phyloP scores from a whole-genome alignment of 345 rosid genomes.

The Rubroshorea leprosula region DNA sequence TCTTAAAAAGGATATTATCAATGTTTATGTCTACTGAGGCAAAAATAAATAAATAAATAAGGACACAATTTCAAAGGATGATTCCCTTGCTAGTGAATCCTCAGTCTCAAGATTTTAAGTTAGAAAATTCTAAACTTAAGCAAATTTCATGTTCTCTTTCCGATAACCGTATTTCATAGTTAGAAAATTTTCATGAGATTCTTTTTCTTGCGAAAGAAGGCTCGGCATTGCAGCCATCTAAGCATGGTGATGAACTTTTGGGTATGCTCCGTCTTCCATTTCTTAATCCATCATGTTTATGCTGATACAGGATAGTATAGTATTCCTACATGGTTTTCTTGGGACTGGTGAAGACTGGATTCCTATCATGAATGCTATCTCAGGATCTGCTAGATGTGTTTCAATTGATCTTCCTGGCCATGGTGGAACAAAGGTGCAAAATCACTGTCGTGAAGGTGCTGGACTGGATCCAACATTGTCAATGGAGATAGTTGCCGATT shows the following conservation, averaged over 20 bases:
- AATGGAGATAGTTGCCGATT: constrained; percentile 43
- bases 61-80: background rate
- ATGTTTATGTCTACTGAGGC: background rate
- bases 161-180: background rate
- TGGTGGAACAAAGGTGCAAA: constrained; percentile 53
- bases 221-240: too few species aligned
- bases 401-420: constrained; percentile 91
- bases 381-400: constrained; percentile 75
- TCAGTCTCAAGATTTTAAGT: too few species aligned
- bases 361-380: constrained; percentile 67
- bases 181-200: background rate
- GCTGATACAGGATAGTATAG: constrained; percentile 41
- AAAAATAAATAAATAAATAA: background rate
- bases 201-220: background rate
- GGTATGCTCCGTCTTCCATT: background rate
- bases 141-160: background rate
- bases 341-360: constrained; percentile 93
- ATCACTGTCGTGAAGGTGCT: constrained; percentile 20
- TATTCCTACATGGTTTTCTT: constrained; percentile 90
- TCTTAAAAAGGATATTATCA: background rate
- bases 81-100: background rate
- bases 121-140: too few species aligned
- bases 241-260: background rate
- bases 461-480: constrained; percentile 36
- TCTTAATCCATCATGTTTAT: background rate